Conservation (phyloP, 345 rosid genomes). For the Syzygium aromaticum region DNA sequence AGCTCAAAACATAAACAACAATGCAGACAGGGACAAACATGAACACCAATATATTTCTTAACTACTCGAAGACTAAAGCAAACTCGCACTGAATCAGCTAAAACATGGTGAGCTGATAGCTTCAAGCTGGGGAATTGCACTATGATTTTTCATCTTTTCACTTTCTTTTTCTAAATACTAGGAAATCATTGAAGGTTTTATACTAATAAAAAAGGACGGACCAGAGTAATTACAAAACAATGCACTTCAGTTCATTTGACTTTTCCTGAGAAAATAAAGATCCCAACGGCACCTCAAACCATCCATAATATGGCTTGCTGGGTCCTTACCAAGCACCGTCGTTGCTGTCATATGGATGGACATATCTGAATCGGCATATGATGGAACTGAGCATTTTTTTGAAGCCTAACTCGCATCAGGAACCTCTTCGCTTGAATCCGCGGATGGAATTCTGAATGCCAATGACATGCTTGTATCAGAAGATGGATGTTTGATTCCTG, state of each 20-base stretch:
- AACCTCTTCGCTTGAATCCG: conserved; percentile 11
- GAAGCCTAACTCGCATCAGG: conserved; percentile 25
- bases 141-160: too few relatives aligned
- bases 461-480: conserved; percentile 16
- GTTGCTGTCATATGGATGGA: conserved; percentile 75
- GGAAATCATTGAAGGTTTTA: too few relatives aligned
- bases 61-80: too few relatives aligned
- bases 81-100: too few relatives aligned
- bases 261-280: conserved; percentile 61
- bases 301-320: conserved; percentile 60
- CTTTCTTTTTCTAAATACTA: too few relatives aligned
- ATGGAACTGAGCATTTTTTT: conserved; percentile 15
- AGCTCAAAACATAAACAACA: neutral
- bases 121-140: too few relatives aligned
- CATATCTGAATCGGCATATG: conserved; percentile 43
- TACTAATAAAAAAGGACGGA: too few relatives aligned
- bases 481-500: conserved; percentile 10
- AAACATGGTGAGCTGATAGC: too few relatives aligned
- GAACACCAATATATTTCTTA: neutral
- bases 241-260: neutral
- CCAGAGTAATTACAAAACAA: too few relatives aligned
- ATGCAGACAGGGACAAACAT: neutral
- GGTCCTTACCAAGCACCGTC: conserved; percentile 54
- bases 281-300: conserved; percentile 89
- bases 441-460: conserved; percentile 9